phyloP scores from a whole-genome alignment of 805 yeast genomes.

The Tetrapisispora namnaoensis region DNA sequence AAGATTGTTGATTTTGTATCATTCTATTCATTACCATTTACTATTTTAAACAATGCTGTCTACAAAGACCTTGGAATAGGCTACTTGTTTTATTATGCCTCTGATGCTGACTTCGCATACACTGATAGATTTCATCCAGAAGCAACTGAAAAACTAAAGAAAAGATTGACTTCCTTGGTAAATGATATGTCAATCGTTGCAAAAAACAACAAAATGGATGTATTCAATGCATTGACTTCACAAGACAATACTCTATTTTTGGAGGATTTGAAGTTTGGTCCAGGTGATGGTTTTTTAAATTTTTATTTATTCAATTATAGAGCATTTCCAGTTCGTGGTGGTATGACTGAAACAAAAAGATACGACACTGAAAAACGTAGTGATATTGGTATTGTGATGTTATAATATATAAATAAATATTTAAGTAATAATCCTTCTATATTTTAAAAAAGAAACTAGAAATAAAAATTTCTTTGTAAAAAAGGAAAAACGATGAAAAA shows the following conservation, averaged over 20 bases:
- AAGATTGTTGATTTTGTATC: conserved; percentile 81
- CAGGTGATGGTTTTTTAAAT: conserved; percentile 87
- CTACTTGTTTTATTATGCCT: conserved; percentile 81
- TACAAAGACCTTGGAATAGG: conserved; percentile 74
- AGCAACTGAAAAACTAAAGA: conserved; percentile 38
- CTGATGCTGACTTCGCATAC: conserved; percentile 46
- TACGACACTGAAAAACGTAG: conserved; percentile 49
- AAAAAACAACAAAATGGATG: conserved; percentile 62
- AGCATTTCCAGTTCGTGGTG: conserved; percentile 74
- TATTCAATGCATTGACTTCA: conserved; percentile 83
- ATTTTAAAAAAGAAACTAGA: too few species aligned
- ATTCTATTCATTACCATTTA: conserved; percentile 80
- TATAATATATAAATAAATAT: conserved; percentile 34
- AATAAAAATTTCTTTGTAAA: too few species aligned
- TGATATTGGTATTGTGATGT: conserved; percentile 85
- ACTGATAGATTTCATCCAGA: conserved; percentile 32
- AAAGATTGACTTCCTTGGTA: conserved; percentile 52
- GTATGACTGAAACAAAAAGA: conserved; percentile 49
- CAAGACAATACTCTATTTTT: conserved; percentile 84
- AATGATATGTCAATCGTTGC: conserved; percentile 71
- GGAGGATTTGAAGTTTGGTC: conserved; percentile 76
- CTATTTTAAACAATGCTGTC: conserved; percentile 56
- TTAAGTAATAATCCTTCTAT: background rate
- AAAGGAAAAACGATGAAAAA: too few species aligned
- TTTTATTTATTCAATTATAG: conserved; percentile 87